These are phyloP conservation scores for Daedalea quercina DNA, from an alignment of 768 basidiomycete genomes.

Conservation along the genomic window DNA sequence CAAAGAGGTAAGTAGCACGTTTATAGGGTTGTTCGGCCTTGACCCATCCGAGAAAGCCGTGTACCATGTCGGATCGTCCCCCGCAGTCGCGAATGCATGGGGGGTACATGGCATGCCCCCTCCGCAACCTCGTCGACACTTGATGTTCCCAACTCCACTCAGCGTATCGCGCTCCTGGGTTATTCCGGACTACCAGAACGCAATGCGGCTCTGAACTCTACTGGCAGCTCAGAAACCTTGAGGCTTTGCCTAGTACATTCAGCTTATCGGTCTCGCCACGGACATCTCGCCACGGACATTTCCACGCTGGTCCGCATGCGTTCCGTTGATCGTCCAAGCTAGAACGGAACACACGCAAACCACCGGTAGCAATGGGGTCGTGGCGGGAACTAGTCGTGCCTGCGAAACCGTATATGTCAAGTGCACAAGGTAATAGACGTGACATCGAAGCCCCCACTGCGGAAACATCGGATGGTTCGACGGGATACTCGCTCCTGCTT, in stretches of 20 bases:
- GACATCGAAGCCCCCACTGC: background rate
- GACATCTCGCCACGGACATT: background rate
- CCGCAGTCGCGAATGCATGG: no score
- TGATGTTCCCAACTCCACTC: no score
- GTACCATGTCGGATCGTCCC: no score
- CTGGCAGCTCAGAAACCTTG: background rate
- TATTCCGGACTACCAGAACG: no score
- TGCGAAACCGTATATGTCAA: background rate
- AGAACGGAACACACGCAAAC: background rate
- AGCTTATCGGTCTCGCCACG: background rate
- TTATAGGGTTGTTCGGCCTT: no score
- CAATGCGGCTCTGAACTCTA: no score
- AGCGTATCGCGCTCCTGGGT: no score
- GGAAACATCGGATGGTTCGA: background rate
- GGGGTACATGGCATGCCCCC: no score
- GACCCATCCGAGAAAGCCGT: no score
- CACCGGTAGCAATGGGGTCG: background rate
- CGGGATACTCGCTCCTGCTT: background rate
- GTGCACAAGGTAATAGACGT: conserved; percentile 1
- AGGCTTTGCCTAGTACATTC: background rate
- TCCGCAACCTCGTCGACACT: no score
- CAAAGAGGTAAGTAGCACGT: no score
- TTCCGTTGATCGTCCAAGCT: background rate
- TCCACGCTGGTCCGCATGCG: background rate
- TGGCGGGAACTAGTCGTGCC: background rate